Base-by-base conservation (phyloP, 2,329 filamentous ascomycete species). In the Bimuria novae-zelandiae region DNA sequence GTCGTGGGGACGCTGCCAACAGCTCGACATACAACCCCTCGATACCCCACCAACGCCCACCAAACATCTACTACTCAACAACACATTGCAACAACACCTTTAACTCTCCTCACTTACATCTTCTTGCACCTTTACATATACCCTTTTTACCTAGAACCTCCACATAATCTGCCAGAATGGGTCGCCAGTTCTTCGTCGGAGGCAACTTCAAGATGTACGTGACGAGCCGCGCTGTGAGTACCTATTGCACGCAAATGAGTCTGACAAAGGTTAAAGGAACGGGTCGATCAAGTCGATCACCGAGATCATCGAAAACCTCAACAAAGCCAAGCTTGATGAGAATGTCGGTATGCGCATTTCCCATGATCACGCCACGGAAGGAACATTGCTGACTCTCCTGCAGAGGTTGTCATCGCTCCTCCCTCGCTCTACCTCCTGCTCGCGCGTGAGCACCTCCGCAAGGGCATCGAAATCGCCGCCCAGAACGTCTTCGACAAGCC, bases 401-500 rank as follows among this genome's bases (percentile, higher is more conserved):
- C 77, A 90, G 93, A 99, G 87, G 90, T 96, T 71, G 94, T 97
- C 76, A 87, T 99, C 77, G 86, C 94, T 59, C 94, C 94, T 59
- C 91, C 94, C 42, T 79, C 90, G 54, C 84, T 97, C 73, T 97
- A 96, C 83, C 90, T 99, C 68, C 84, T 90, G 72, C 86, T 92
- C 62, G 86, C 92, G 71, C 90, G 90, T 69, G 87, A 94, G 75
- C 82, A 87, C 71, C 84, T 93, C 69, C 85, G 87, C 74, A 72
- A 84, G 67, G 86, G 87, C 62, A 82, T 99, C 74, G 89, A 90
- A 72, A 89, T 99, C 60, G 89, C 93, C 52, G 88, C 94, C 52
- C 94, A 99, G 82, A 99, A 99, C 79, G 91, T 97, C 77, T 97
- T 86, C 79, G 90, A 97, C 83, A 93, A 93, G 85, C 91, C 92